These are phyloP conservation scores for Capsicum pubescens DNA, from an alignment of 257 asterid genomes.

Conservation along the genomic window DNA sequence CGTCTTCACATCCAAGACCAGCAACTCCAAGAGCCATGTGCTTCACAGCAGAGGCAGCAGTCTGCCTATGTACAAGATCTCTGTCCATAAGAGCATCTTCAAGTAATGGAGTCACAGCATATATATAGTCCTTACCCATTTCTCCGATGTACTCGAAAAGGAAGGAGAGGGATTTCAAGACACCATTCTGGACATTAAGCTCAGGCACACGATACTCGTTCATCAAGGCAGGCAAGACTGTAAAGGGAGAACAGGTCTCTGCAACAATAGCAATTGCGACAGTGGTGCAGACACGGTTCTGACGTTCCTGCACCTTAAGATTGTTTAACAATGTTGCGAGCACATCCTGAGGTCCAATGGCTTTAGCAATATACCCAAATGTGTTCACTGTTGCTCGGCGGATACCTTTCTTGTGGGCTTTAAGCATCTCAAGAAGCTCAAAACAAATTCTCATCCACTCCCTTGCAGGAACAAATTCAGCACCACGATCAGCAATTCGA, in stretches of 20 bases:
- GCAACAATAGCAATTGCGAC: constrained; percentile 97
- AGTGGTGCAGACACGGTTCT: constrained; percentile 93
- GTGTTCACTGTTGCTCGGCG: constrained; percentile 94
- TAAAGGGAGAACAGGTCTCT: constrained; percentile 88
- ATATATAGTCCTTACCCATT: constrained; percentile 93
- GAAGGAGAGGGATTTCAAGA: constrained; percentile 80
- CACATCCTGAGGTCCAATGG: constrained; percentile 90
- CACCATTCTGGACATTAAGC: constrained; percentile 94
- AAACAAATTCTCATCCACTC: constrained; percentile 97
- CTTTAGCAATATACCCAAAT: constrained; percentile 88
- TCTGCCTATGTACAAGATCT: constrained; percentile 83
- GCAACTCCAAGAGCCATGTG: constrained; percentile 94
- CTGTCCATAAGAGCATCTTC: constrained; percentile 96
- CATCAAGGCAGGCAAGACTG: constrained; percentile 88
- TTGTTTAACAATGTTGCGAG: constrained; percentile 86
- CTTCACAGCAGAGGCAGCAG: constrained; percentile 92
- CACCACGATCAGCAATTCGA: constrained; percentile 90
- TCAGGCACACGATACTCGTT: constrained; percentile 89
- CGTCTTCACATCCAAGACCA: constrained; percentile 92
- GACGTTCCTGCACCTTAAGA: constrained; percentile 92
- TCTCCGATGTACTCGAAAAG: constrained; percentile 90
- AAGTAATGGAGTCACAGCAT: constrained; percentile 84
- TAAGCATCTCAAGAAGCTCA: constrained; percentile 95
- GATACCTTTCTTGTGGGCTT: constrained; percentile 91
- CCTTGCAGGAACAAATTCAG: constrained; percentile 92